Base-by-base conservation (phyloP, 2,329 filamentous ascomycete genomes). In the Aureobasidium sp. region DNA sequence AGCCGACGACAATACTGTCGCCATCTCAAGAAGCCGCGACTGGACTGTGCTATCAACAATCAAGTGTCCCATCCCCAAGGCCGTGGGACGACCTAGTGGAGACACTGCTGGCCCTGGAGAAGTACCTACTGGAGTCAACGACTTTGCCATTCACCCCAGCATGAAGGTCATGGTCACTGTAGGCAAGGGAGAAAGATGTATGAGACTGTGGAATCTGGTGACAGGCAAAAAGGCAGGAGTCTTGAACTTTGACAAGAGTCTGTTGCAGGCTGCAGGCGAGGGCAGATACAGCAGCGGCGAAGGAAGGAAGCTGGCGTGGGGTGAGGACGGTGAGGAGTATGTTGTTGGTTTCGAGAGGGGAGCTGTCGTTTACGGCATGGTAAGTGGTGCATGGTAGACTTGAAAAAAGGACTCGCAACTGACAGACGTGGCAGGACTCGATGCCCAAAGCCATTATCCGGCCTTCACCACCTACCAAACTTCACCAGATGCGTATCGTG, bases 81-180 rank as follows among this genome's bases (percentile, higher is more conserved):
- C 85, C 2, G 78, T 84, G 63, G 90, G 90, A 31, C 81, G 92
- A 64, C 92, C 93, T 10, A 93, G 86, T 66, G 93, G 93, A 62
- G 93, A 96, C 73, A 97, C 93, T 19, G 90, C 91, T 8, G 86
- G 88, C 2, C 82, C 87, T 11, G 91, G 90, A 19, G 88, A 85
- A 50, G 84, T 88, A 27, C 92, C 92, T 0, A 84, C 86, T n/a
- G 94, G 94, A 19, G 84, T 97, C 66, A 97, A 96, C 72, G 89
- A 92, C 72, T 95, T 99, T 72, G 90, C 93, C 2, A 88, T 99
- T 27, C 94, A 99, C 72, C 93, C 94, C 0, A 95, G 89, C 72
- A 90, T 95, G 82, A 97, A 96, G 76, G 79, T 99, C 54, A 96
- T 97, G 89, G 84, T 99, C 62, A 95, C 85, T 67, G 91, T 97